Conservation (phyloP, 768 basidiomycete genomes). For the Lentinula guzmanii region DNA sequence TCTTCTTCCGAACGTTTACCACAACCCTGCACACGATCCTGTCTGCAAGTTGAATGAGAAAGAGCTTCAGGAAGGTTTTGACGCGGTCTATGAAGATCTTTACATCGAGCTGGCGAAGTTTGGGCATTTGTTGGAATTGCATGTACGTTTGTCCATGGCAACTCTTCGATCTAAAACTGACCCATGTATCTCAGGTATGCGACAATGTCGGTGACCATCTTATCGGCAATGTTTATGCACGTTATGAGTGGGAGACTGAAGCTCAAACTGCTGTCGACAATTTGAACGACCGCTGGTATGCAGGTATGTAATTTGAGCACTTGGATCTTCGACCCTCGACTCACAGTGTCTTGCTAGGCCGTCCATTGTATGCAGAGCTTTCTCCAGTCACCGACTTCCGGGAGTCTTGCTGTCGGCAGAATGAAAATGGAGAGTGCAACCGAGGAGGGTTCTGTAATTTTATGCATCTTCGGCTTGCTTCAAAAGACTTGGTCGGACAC, state of each 20-base stretch:
- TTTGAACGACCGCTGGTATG: constrained; percentile 97
- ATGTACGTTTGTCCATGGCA: constrained; percentile 38
- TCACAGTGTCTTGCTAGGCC: constrained; percentile 43
- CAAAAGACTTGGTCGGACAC: constrained; percentile 74
- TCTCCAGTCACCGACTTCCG: constrained; percentile 98
- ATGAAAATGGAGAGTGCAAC: constrained; percentile 97
- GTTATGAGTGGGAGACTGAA: constrained; percentile 98
- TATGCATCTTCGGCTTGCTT: constrained; percentile 91
- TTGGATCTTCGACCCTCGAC: neutral
- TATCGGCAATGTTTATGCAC: constrained; percentile 95
- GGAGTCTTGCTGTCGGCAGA: constrained; percentile 97
- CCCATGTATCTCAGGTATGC: neutral
- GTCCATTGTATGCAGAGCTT: constrained; percentile 93
- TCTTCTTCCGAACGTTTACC: constrained; percentile 93
- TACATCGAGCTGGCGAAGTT: constrained; percentile 94
- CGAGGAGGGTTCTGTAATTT: constrained; percentile 99
- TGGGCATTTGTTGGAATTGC: constrained; percentile 91
- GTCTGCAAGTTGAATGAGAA: constrained; percentile 83
- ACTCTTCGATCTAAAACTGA: too few relatives aligned
- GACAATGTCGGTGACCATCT: constrained; percentile 98
- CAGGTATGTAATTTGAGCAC: constrained; percentile 50
- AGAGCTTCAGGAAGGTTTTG: constrained; percentile 87
- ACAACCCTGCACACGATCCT: constrained; percentile 94
- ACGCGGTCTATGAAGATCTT: constrained; percentile 91
- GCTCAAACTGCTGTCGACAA: constrained; percentile 90